phyloP scores from a whole-genome alignment of 768 basidiomycete genomes.

The Cubamyces lactineus region DNA sequence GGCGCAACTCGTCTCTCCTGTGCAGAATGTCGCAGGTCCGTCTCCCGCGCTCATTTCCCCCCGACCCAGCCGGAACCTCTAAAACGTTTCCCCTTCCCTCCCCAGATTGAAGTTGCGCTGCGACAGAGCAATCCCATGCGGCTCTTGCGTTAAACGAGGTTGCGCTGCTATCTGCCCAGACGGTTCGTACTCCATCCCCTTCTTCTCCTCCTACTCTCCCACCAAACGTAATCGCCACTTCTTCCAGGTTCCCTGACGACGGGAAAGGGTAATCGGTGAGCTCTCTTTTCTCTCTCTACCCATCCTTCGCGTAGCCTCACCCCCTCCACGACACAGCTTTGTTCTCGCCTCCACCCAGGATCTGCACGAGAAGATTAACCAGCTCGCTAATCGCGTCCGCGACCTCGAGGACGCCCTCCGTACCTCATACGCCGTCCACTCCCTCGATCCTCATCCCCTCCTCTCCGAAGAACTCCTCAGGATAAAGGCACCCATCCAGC shows the following conservation, averaged over 20 bases:
- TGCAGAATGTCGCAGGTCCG: conserved; percentile 77
- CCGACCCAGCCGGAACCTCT: conserved; percentile 13
- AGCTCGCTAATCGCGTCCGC: conserved; percentile 72
- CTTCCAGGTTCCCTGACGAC: conserved; percentile 73
- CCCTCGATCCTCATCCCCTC: conserved; percentile 65
- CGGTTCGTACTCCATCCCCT: conserved; percentile 43
- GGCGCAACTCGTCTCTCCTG: conserved; percentile 79
- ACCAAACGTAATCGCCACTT: conserved; percentile 5
- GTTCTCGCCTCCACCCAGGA: conserved; percentile 81
- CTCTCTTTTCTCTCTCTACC: conserved; percentile 11
- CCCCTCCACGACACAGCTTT: conserved; percentile 50
- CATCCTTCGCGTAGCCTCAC: conserved; percentile 5
- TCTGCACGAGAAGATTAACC: conserved; percentile 79
- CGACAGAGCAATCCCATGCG: conserved; percentile 76
- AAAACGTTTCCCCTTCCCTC: conserved; percentile 14
- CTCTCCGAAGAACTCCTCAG: conserved; percentile 72
- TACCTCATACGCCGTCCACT: conserved; percentile 57
- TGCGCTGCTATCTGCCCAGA: conserved; percentile 85
- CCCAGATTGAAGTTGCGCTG: conserved; percentile 69
- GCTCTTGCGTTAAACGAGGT: conserved; percentile 80
- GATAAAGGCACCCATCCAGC: conserved; percentile 76
- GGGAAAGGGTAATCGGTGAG: conserved; percentile 78
- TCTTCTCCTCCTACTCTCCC: conserved; percentile 3
- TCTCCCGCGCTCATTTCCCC: not conserved
- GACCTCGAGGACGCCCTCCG: conserved; percentile 77